Evolutionary conservation across 1,139 yeast species (phyloP), one percentile per base, ranked within the genome.

Genomic region (Yamadazyma diddensiae): DNA sequence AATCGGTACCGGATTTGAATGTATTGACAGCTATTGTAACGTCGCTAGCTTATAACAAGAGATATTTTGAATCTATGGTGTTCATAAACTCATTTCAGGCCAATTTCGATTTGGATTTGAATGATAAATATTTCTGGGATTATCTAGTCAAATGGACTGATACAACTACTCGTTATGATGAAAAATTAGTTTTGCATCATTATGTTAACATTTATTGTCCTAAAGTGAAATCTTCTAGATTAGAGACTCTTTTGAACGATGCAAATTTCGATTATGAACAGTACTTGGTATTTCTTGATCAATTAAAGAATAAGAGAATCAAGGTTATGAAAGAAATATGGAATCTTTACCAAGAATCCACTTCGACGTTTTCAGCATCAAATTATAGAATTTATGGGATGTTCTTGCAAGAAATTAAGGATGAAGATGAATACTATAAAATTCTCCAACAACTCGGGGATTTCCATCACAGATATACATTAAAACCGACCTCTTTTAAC

Each of bases 201-300:
- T 67, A 46, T 34, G 37, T 65, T 31, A 52, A 43, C 35, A 27
- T 34, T 12, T 21, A 33, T 14, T 32, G 29, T 8, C 37, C 39
- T 11, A 27, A 42, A 14, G 38, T 38, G 27, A 21, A 34, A 31
- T 14, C 33, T 10, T 27, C 30, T 11, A 22, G 22, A 2, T 47
- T 63, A 11, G 46, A 45, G 12, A 65, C 59, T 26, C 63, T 60
- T 0, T 55, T 61, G 37, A 50, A 54, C 26, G 53, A 62, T 41
- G 62, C 54, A 8, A 55, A 64, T 29, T 68, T 68, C 36, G 70
- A 68, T 39, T 65, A 64, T 42, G 67, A 65, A 37, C 62, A 63
- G 3, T 68, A 50, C 43, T 46, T 65, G 36, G 52, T 38, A 25
- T 65, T 54, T 35, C 35, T 55, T 6, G 43, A 51, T 3, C 56